Evolutionary conservation across 2,329 filamentous ascomycete species (phyloP).

Genomic region (Aureobasidium sp.): DNA sequence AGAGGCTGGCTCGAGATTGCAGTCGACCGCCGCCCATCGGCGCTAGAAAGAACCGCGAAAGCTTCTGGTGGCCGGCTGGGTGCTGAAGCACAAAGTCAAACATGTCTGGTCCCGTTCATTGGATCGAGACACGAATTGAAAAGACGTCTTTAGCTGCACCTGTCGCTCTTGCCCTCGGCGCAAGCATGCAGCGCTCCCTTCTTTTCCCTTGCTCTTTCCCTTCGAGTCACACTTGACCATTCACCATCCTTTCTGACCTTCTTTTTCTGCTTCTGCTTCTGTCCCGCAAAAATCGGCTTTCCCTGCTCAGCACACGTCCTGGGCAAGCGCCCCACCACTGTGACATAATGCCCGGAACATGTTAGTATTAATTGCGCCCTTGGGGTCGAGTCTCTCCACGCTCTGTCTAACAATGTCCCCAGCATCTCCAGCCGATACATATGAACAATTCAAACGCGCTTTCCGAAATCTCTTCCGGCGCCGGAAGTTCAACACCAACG

Average conservation of each 20-base stretch:
- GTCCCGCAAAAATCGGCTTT: not conserved
- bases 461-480: constrained; percentile 25
- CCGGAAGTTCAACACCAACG: constrained; percentile 16
- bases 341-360: constrained; percentile 17
- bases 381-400: not conserved
- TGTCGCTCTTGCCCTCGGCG: constrained; percentile 7
- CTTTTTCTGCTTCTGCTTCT: not conserved
- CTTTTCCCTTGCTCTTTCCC: not conserved
- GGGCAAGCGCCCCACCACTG: constrained; percentile 10
- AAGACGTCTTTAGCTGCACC: constrained; percentile 12
- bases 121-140: constrained; percentile 9
- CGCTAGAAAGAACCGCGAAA: constrained; percentile 10
- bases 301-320: not conserved
- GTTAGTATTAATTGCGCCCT: constrained; percentile 13
- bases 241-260: not conserved
- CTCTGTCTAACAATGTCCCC: constrained; percentile 9
- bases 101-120: constrained; percentile 1
- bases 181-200: not conserved
- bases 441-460: constrained; percentile 23
- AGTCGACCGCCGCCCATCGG: not conserved
- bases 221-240: not conserved
- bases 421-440: constrained; percentile 23
- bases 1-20: not conserved
- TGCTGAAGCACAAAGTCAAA: constrained; percentile 9
- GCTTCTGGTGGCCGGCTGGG: not conserved